Evolutionary conservation across 805 yeast genomes (phyloP), one percentile per base, ranked within the genome.

Genomic region (Yamadazyma insecticola): DNA sequence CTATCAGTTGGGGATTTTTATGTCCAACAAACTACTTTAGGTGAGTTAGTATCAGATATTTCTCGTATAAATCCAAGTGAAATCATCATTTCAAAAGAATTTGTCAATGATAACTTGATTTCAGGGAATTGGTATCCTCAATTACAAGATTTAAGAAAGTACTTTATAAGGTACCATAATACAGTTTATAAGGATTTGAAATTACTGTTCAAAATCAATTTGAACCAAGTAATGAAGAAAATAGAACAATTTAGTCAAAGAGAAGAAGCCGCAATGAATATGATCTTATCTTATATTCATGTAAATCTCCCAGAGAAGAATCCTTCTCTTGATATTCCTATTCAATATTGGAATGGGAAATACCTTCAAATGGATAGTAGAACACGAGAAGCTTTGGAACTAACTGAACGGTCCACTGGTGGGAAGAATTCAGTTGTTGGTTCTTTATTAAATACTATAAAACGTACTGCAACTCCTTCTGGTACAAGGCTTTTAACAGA

Each of bases 61-160:
- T 67, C 90, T 0, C 68, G 97, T 36, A 77, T 92, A 5, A 70
- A 70, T 28, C 97, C 98, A 0, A 72, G 79, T 22, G 98, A 90
- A 46, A 74, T 90, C 10, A 47, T 90, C 8, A 47, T 89, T 3
- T 66, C 74, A 15, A 71, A 70, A 26, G 63, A 60, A 0, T 52
- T 74, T 6, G 60, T 68, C 15, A 35, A 51, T 0, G 61, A 60
- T 2, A 50, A 60, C 4, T 39, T 75, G 1, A 48, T 51, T 21
- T 80, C 82, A 0, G n/a, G n/a, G n/a, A 43, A 56, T 3, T 74
- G 82, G 81, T 70, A 69, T 41, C 67, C 75, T 1, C 79, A 73
- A 20, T 50, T 79, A 4, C 70, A 70, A 1, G 88, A 78, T 22
- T 50, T 82, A 36, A 70, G 70, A 24, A 67, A 74, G 35, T 81